Evolutionary conservation across 768 basidiomycete species (phyloP).

Genomic region (Gymnopilus junonius): DNA sequence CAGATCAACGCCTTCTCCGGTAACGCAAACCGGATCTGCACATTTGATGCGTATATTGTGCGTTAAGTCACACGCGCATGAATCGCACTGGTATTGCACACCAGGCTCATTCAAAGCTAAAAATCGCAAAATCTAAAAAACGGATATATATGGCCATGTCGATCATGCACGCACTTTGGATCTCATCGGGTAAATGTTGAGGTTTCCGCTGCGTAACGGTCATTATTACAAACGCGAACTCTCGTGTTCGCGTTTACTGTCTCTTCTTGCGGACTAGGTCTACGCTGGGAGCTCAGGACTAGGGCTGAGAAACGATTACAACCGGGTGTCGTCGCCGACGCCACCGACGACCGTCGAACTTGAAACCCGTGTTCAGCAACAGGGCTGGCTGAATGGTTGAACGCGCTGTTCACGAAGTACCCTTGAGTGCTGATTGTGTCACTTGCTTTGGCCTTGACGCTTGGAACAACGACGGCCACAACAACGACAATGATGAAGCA

Average conservation of each 20-base stretch:
- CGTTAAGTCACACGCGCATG: slow-evolving; percentile 86
- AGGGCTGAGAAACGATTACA: slow-evolving; percentile 12
- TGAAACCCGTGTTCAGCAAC: slow-evolving; percentile 14
- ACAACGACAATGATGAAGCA: slow-evolving; percentile 34
- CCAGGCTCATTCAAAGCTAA: slow-evolving; percentile 82
- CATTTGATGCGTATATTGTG: slow-evolving; percentile 98
- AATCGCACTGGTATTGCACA: slow-evolving; percentile 82
- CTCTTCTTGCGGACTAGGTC: slow-evolving; percentile 19
- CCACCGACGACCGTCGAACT: slow-evolving; percentile 20
- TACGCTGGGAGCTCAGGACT: slow-evolving; percentile 13
- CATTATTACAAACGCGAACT: slow-evolving; percentile 40
- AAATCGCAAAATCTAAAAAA: slow-evolving; percentile 11
- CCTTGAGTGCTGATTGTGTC: slow-evolving; percentile 18
- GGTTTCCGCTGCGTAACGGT: slow-evolving; percentile 72
- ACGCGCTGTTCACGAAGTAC: slow-evolving; percentile 10
- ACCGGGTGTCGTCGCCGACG: slow-evolving; percentile 21
- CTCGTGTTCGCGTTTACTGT: slow-evolving; percentile 18
- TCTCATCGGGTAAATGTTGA: slow-evolving; percentile 66
- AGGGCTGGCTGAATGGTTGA: slow-evolving; percentile 7
- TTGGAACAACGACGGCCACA: slow-evolving; percentile 26
- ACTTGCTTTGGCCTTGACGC: slow-evolving; percentile 26
- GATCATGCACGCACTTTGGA: slow-evolving; percentile 52
- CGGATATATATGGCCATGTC: slow-evolving; percentile 20
- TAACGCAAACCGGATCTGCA: slow-evolving; percentile 72
- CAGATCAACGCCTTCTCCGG: slow-evolving; percentile 83